These are phyloP conservation scores for Trichocladium antarcticum DNA, from an alignment of 495 filamentous ascomycete species.

Conservation along the genomic window DNA sequence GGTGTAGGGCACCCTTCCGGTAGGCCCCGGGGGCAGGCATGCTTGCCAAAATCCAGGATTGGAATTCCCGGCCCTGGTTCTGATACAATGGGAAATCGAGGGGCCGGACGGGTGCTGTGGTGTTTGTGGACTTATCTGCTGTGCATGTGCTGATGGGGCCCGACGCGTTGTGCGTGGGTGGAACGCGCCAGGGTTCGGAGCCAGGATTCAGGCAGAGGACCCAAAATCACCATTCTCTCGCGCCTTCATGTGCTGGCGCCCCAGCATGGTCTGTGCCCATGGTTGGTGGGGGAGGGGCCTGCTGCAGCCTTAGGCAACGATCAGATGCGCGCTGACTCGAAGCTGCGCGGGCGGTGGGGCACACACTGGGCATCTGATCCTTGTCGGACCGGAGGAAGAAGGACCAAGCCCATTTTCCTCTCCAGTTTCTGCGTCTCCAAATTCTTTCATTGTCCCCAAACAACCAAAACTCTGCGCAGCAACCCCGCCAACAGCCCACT, in stretches of 20 bases:
- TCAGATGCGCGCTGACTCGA: background rate
- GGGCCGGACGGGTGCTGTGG: too few species aligned
- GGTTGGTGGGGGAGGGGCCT: too few species aligned
- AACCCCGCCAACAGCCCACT: constrained; percentile 38
- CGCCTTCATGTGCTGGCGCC: constrained; percentile 3
- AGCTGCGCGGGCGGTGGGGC: constrained; percentile 1
- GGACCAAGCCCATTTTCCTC: constrained; percentile 12
- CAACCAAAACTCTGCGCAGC: constrained; percentile 21
- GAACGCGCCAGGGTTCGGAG: background rate
- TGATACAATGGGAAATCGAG: too few species aligned
- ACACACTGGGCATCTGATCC: background rate
- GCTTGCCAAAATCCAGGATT: background rate
- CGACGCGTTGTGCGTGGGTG: too few species aligned
- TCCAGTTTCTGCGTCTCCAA: constrained; percentile 28
- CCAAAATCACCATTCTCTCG: background rate
- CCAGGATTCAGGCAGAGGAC: background rate
- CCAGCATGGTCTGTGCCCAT: background rate
- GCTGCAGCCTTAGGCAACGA: constrained; percentile 3
- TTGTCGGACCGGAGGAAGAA: constrained; percentile 6
- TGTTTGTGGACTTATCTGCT: too few species aligned
- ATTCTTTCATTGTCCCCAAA: constrained; percentile 32
- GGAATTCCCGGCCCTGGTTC: too few species aligned
- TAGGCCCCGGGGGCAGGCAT: background rate
- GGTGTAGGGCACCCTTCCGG: background rate
- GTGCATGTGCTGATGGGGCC: too few species aligned